Evolutionary conservation across 2,329 filamentous ascomycete species (phyloP), one percentile per base, ranked within the genome.

Genomic region (Trichoderma oligosporum): DNA sequence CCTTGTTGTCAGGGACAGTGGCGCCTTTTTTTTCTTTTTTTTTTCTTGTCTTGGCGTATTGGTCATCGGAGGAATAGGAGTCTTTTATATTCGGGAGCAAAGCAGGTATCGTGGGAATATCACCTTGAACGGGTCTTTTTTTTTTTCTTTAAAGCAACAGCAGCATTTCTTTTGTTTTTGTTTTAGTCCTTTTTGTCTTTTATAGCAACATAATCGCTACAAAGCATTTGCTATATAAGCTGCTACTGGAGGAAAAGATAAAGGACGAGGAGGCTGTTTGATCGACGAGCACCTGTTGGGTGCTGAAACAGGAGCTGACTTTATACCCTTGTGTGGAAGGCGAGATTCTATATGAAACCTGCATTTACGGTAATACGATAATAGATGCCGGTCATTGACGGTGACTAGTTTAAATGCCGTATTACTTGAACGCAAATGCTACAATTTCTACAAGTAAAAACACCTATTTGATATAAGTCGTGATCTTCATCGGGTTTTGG

Each of bases 301-400:
- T 31, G 27, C 20, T 24, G 16, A 24, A 42, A 52, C 33, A 24
- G 55, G 41, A 45, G 39, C 16, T 38, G 8, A 33, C 12, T 48
- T n/a, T 55, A 58, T 58, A 58, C 56, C 56, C 56, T 48, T 36
- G 33, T 27, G 22, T 55, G 45, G 31, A 35, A 38, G 41, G 42
- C 20, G 25, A 35, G n/a, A n/a, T n/a, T 45, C 36, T 44, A n/a
- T 33, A 44, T 46, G 41, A 33, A 38, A 38, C 29, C n/a, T 36
- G 52, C 38, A 55, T 45, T 20, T 54, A 35, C 24, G 41, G 7
- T 29, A 46, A 27, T 20, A 16, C 44, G 22, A 29, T 39, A 55
- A 55, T 39, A 31, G 41, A 46, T 4, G 27, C 44, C 4, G 5
- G 44, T 46, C 36, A 44, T 31, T 24, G 16, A 39, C 39, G 18